These are phyloP conservation scores for Capronia epimyces DNA, from an alignment of 2,329 filamentous ascomycete genomes.

Conservation along the genomic window DNA sequence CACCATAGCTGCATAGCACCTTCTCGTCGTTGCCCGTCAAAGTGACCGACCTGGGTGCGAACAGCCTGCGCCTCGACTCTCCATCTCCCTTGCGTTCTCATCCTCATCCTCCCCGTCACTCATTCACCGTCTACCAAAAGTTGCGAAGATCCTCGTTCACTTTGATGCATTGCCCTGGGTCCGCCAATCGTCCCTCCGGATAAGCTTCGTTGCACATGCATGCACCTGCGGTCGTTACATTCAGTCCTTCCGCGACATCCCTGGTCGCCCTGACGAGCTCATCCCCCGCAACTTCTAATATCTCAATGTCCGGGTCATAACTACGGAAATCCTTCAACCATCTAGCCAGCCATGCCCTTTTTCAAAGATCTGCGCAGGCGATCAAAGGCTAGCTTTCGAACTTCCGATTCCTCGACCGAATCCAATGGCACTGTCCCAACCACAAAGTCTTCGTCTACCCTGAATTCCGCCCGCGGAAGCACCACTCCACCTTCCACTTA, in stretches of 20 bases:
- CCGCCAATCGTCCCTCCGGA: conserved; percentile 6
- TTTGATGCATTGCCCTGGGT: conserved; percentile 5
- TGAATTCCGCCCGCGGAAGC: conserved; percentile 59
- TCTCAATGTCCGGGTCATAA: conserved; percentile 14
- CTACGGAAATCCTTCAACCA: background rate
- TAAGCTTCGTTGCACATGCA: conserved; percentile 23
- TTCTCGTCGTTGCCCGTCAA: conserved; percentile 9
- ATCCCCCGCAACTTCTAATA: conserved; percentile 4
- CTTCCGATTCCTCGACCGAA: conserved; percentile 58
- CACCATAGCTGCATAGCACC: conserved; percentile 5
- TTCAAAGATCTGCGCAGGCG: conserved; percentile 71
- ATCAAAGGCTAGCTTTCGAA: conserved; percentile 68
- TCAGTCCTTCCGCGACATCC: conserved; percentile 7
- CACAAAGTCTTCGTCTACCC: conserved; percentile 58
- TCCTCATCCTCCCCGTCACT: conserved; percentile 14
- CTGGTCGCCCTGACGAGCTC: conserved; percentile 8
- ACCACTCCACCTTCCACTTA: conserved; percentile 70
- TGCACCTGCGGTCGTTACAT: conserved; percentile 18
- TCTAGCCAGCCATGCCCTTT: conserved; percentile 49
- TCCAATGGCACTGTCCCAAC: conserved; percentile 57
- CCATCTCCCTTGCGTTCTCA: conserved; percentile 2
- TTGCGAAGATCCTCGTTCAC: background rate
- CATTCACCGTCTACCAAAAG: conserved; percentile 9
- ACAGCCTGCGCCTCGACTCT: background rate
- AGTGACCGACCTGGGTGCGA: background rate